Evolutionary conservation across 345 rosid species (phyloP), one percentile per base, ranked within the genome.

Genomic region (Salix suchowensis): DNA sequence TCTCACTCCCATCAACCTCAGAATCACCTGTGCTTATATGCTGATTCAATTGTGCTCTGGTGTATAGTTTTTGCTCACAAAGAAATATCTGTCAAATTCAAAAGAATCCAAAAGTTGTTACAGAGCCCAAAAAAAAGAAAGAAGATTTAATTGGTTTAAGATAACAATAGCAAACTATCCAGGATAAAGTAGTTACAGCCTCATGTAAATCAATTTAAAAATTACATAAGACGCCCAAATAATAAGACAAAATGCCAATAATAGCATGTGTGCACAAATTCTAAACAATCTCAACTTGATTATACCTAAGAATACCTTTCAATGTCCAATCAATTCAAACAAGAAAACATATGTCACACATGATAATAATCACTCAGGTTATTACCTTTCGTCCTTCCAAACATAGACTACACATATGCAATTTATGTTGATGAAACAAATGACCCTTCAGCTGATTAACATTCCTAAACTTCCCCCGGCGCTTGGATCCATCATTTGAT

Each of bases 331-430:
- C 46, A 78, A 12, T 24, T 60, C 34, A n/a, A 74, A 26, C 39
- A 37, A 48, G 46, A 52, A 34, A 68, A 50, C 78, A 73, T 11
- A 19, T 8, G 12, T 12, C 24, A 32, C 8, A 34, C 46, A 37
- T 5, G 24, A 44, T 39, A n/a, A 40, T 39, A 32, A n/a, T 44
- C 11, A 69, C 26, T 26, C 6, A 1, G 39, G 62, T 48, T 19
- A n/a, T 64, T 44, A 93, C 99, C 98, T 96, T 96, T 61, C 97
- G 85, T 61, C 98, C 98, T 88, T 96, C 98, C 78, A 94, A 85
- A 84, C 99, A 96, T 14, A 96, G 82, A 76, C 88, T 86, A 65
- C 99, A 96, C 97, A 96, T 94, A 79, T 83, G 66, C 90, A 88
- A 79, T 77, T 80, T 90, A 79, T 96, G 99, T 37, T 79, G 83